A percentile compares a stretch with the other conserved stretches of the same genome.
These are phyloP conservation scores for Penicillium antarcticum DNA, from an alignment of 495 filamentous ascomycete genomes.

Conservation along the genomic window DNA sequence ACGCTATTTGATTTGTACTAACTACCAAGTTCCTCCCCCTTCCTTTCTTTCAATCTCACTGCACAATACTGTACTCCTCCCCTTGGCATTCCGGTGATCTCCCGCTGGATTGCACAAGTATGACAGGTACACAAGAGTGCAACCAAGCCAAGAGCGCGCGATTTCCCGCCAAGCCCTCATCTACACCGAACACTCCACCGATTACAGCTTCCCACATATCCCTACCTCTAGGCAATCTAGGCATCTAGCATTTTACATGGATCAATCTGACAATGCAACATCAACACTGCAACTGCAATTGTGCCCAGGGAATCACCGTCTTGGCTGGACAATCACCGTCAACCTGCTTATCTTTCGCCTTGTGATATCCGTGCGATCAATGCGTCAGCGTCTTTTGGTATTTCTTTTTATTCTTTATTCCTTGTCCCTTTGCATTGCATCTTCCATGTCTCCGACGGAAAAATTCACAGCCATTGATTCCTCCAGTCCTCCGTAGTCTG, in stretches of 20 bases:
- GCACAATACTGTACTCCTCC: too few species aligned
- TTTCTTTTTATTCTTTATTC: background rate
- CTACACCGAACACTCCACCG: background rate
- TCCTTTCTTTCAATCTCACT: too few species aligned
- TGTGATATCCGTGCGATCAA: background rate
- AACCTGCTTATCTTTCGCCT: background rate
- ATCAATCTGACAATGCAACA: background rate
- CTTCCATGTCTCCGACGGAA: slow-evolving; percentile 4
- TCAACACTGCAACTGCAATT: background rate
- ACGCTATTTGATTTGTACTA: slow-evolving; percentile 3
- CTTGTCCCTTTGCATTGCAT: background rate
- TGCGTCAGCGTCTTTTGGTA: background rate
- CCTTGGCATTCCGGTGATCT: slow-evolving; percentile 8
- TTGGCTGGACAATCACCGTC: background rate
- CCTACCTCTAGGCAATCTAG: too few species aligned
- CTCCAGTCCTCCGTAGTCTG: slow-evolving; percentile 9
- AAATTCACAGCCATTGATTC: slow-evolving; percentile 15
- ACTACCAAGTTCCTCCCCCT: background rate
- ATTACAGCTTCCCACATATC: background rate
- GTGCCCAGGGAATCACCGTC: background rate
- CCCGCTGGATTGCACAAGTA: slow-evolving; percentile 2
- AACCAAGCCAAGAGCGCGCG: slow-evolving; percentile 5
- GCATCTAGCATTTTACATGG: too few species aligned
- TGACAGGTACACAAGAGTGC: slow-evolving; percentile 3
- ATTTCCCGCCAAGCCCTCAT: background rate